Evolutionary conservation across 2,329 filamentous ascomycete genomes (phyloP).

Genomic region (Sarocladiaceae sp.): DNA sequence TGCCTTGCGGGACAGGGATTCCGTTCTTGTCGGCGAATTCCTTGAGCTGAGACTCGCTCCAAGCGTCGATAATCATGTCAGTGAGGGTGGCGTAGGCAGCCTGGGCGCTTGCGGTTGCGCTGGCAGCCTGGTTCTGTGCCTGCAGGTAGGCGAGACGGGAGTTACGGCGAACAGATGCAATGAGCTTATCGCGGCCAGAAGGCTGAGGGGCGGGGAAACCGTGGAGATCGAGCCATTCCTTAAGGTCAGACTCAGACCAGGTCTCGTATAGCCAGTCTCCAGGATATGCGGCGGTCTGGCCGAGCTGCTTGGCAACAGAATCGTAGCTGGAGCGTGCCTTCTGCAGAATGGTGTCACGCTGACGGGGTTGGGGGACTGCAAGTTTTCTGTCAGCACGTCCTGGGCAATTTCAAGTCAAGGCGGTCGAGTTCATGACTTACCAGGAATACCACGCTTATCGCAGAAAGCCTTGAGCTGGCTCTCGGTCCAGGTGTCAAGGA

Average conservation of each 20-base stretch:
- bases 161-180: constrained; percentile 87
- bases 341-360: constrained; percentile 75
- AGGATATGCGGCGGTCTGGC: constrained; percentile 80
- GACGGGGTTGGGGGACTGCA: constrained; percentile 75
- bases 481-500: constrained; percentile 92
- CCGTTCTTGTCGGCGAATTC: constrained; percentile 89
- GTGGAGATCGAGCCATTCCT: constrained; percentile 86
- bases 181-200: constrained; percentile 76
- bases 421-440: constrained; percentile 26
- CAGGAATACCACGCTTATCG: constrained; percentile 79
- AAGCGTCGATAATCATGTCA: constrained; percentile 81
- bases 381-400: background rate
- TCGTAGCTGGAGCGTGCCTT: constrained; percentile 81
- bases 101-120: constrained; percentile 61
- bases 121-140: constrained; percentile 55
- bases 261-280: constrained; percentile 90
- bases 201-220: constrained; percentile 86
- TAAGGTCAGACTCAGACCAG: constrained; percentile 92
- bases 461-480: constrained; percentile 92
- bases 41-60: constrained; percentile 87
- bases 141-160: constrained; percentile 73
- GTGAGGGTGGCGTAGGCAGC: constrained; percentile 70
- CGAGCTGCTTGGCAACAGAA: constrained; percentile 64
- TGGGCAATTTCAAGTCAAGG: background rate
- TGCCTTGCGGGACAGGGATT: constrained; percentile 83